phyloP scores from a whole-genome alignment of 108 stramenopile species.

The Asterionellopsis glacialis region DNA sequence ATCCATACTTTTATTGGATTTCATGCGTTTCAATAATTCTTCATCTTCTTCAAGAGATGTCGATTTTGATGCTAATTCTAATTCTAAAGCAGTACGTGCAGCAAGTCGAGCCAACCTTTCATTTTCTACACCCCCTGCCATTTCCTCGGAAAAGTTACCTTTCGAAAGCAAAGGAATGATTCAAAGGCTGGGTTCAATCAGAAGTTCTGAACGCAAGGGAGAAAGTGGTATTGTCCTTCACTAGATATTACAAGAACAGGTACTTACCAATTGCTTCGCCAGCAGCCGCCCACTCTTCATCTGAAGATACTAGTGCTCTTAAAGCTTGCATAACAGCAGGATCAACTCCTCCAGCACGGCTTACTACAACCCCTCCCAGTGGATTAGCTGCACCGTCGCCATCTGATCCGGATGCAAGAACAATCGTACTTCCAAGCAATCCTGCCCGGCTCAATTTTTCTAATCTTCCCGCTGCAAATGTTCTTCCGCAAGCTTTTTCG shows the following conservation, averaged over 20 bases:
- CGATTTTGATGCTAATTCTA: conserved; percentile 63
- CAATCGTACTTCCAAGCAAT: conserved; percentile 44
- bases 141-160: conserved; percentile 62
- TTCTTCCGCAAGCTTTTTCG: conserved; percentile 65
- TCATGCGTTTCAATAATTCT: conserved; percentile 40
- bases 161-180: no score
- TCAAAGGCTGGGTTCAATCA: no score
- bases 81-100: conserved; percentile 60
- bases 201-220: no score
- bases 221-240: no score
- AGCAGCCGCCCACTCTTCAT: conserved; percentile 68
- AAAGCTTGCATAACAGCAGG: conserved; percentile 80
- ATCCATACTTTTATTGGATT: conserved; percentile 15
- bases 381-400: conserved; percentile 48
- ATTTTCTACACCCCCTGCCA: conserved; percentile 46
- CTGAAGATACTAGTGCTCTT: conserved; percentile 67
- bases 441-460: conserved; percentile 76
- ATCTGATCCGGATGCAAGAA: conserved; percentile 2
- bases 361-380: conserved; percentile 73
- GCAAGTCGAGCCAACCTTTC: conserved; percentile 59
- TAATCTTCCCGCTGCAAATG: conserved; percentile 63
- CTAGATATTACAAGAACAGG: no score
- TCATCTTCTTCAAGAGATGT: conserved; percentile 76
- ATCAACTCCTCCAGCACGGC: conserved; percentile 68
- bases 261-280: conserved; percentile 57